A percentile compares a stretch with the other conserved stretches of the same genome.
These are phyloP conservation scores for Termitomyces heimii DNA, from an alignment of 768 basidiomycete species.

Conservation along the genomic window DNA sequence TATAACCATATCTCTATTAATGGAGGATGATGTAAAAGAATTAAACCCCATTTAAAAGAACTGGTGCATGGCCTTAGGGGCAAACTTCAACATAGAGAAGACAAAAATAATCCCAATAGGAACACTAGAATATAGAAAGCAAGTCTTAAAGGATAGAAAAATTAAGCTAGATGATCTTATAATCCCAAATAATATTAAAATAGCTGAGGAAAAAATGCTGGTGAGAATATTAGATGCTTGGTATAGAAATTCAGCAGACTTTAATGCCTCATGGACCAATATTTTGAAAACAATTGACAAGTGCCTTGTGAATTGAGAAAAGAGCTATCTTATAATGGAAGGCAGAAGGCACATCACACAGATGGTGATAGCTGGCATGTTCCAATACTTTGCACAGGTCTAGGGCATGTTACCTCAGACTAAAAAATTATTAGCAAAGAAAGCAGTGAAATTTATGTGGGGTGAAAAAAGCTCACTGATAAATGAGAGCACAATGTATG, in stretches of 20 bases:
- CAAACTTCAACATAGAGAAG: slow-evolving; percentile 35
- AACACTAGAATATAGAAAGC: no score
- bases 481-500: no score
- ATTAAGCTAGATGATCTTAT: no score
- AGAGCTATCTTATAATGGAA: slow-evolving; percentile 22
- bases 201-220: slow-evolving; percentile 21
- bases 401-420: slow-evolving; percentile 40
- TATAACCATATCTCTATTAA: slow-evolving; percentile 28
- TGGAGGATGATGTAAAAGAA: slow-evolving; percentile 17
- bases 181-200: slow-evolving; percentile 17
- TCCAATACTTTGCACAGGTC: slow-evolving; percentile 27
- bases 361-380: slow-evolving; percentile 20
- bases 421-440: no score
- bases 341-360: slow-evolving; percentile 18
- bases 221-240: slow-evolving; percentile 25
- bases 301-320: slow-evolving; percentile 16
- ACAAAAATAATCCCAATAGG: slow-evolving; percentile 34
- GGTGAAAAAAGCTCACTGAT: no score
- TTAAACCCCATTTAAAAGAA: slow-evolving; percentile 20
- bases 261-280: slow-evolving; percentile 18
- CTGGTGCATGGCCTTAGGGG: slow-evolving; percentile 36
- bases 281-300: slow-evolving; percentile 21
- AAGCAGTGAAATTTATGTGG: no score
- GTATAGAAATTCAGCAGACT: slow-evolving; percentile 22
- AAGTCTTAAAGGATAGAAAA: no score